A percentile compares a stretch with the other conserved stretches of the same genome.
Evolutionary conservation across 805 yeast species (phyloP).

Genomic region (Saccharomycopsis sp.): DNA sequence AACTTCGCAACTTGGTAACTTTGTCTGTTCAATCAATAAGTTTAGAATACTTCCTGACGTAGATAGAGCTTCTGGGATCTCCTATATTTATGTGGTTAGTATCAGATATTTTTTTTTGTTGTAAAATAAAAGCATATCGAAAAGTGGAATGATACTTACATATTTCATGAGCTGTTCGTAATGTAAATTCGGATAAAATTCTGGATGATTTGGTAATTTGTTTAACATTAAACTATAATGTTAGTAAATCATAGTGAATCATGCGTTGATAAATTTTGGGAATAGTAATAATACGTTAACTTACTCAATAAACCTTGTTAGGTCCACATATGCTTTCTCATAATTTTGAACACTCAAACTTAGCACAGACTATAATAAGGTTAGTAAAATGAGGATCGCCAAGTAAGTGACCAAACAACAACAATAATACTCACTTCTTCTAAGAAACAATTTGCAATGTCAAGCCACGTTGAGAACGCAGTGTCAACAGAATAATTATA

Average conservation of each 20-base stretch:
- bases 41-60: conserved; percentile 4
- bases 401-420: background rate
- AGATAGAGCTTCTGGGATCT: conserved; percentile 8
- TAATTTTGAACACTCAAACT: conserved; percentile 3
- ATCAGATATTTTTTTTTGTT: too few relatives aligned
- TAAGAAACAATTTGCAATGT: conserved; percentile 12
- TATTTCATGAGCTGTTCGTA: conserved; percentile 8
- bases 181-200: conserved; percentile 3
- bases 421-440: conserved; percentile 3
- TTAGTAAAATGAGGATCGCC: conserved; percentile 2
- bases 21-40: background rate
- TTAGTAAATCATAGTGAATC: background rate
- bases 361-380: conserved; percentile 1
- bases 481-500: conserved; percentile 9
- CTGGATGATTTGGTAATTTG: conserved; percentile 12
- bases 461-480: conserved; percentile 12
- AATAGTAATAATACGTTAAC: background rate
- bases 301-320: conserved; percentile 10
- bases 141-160: background rate
- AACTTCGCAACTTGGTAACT: background rate
- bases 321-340: conserved; percentile 10
- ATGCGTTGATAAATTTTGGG: background rate
- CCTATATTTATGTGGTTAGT: background rate
- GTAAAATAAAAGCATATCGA: too few relatives aligned
- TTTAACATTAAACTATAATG: conserved; percentile 6